A percentile compares a stretch with the other conserved stretches of the same genome.
Evolutionary conservation across 116 monocot genomes (phyloP).

Genomic region (Iris pallida): DNA sequence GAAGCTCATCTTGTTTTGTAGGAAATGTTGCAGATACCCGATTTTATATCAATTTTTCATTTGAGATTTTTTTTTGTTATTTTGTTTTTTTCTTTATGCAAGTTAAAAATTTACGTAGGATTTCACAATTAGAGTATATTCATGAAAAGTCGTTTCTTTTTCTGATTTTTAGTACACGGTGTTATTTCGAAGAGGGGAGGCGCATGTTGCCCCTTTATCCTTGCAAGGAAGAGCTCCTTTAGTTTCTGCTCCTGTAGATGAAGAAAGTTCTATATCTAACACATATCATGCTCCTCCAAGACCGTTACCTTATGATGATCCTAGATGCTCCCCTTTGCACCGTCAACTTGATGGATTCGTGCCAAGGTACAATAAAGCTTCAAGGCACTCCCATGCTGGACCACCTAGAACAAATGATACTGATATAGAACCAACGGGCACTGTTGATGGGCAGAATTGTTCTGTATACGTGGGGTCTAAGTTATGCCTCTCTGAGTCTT

Average conservation of each 20-base stretch:
- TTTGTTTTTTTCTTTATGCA: too few relatives aligned
- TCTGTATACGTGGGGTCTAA: conserved; percentile 18
- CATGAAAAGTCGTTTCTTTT: too few relatives aligned
- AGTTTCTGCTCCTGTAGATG: conserved; percentile 11
- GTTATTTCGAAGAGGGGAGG: conserved; percentile 40
- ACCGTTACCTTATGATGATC: conserved; percentile 84
- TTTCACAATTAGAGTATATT: too few relatives aligned
- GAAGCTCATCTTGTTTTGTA: too few relatives aligned
- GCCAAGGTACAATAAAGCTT: conserved; percentile 31
- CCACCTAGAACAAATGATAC: conserved; percentile 21
- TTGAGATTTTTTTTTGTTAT: too few relatives aligned
- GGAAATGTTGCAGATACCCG: too few relatives aligned
- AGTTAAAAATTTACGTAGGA: too few relatives aligned
- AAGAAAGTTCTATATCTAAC: conserved; percentile 35
- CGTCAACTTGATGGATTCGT: conserved; percentile 19
- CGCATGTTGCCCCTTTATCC: conserved; percentile 31
- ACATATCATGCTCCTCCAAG: conserved; percentile 67
- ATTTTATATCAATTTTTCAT: too few relatives aligned
- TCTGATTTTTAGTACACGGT: conserved; percentile 40
- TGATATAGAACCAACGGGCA: conserved; percentile 20
- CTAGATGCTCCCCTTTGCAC: conserved; percentile 36
- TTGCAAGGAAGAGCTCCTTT: conserved; percentile 16
- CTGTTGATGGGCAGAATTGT: conserved; percentile 18
- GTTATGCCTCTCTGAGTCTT: conserved; percentile 24
- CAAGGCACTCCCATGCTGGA: conserved; percentile 37